A percentile compares a stretch with the other conserved stretches of the same genome.
phyloP scores from a whole-genome alignment of 176 grass and related monocot species.

The Themeda triandra region DNA sequence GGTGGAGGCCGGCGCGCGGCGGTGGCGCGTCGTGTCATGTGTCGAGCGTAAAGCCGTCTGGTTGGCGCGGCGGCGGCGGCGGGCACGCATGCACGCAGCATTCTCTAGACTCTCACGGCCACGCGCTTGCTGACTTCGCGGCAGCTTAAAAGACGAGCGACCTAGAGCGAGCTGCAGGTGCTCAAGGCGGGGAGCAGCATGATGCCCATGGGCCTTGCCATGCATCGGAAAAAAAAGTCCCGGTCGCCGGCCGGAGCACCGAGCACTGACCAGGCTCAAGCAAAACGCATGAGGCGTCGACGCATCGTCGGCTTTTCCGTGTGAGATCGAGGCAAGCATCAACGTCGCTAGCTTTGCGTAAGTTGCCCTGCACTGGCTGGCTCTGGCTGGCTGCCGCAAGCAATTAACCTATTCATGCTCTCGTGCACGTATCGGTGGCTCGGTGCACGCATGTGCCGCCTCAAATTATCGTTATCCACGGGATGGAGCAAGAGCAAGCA shows the following conservation, averaged over 20 bases:
- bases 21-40: background rate
- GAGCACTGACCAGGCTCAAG: background rate
- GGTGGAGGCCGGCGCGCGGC: background rate
- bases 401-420: background rate
- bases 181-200: slow-evolving; percentile 11
- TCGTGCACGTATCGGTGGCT: background rate
- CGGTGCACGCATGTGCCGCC: background rate
- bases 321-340: no score
- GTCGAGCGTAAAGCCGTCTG: background rate
- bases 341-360: background rate
- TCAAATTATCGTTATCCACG: background rate
- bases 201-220: slow-evolving; percentile 14
- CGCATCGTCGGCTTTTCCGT: background rate
- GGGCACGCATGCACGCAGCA: background rate
- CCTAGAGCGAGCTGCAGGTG: background rate
- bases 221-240: background rate
- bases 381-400: background rate
- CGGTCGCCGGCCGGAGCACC: background rate
- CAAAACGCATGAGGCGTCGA: background rate
- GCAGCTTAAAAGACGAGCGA: slow-evolving; percentile 7
- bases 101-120: background rate
- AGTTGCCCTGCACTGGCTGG: background rate
- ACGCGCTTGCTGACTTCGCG: background rate
- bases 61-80: background rate
- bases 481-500: background rate